Base-by-base conservation (phyloP, 768 basidiomycete genomes). In the Mycena indigotica region DNA sequence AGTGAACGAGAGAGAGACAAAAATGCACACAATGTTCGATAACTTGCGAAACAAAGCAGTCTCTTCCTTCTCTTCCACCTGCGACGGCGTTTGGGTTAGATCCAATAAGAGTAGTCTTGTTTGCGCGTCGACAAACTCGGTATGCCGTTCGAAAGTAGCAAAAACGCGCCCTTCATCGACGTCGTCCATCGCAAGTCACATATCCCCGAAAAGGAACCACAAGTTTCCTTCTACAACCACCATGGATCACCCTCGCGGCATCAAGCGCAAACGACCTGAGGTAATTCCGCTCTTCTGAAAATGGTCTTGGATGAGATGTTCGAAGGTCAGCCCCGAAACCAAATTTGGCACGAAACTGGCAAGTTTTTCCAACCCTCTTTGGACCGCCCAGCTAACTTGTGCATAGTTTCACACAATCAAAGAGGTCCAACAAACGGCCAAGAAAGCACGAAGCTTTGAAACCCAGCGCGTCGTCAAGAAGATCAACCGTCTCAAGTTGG, bases 401-500 rank as follows among this genome's bases (percentile, higher is more conserved):
- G 51, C 62, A 38, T 69, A 96, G 94, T 85, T 90, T 65, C 91
- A 91, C 68, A 82, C 82, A 56, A 67, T 89, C 50, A 88, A 83
- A 68, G 87, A 89, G 62, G 81, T 90, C 8, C 80, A 81, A 61
- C 89, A 89, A 64, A 83, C 87, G 4, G 83, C 88, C 26, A 95
- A 93, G 75, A 91, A 88, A 66, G 88, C 89, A 10, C 91, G 85
- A 68, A 73, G 81, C 0, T 90, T 91, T 59, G 94, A 96, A 74
- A 84, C 83, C 0, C 90, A 88, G 70, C 89, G 88, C 68, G 72
- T 88, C n/a, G 81, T 94, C 56, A 95, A 93, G 77, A 86, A 84
- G 71, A 73, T 87, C 26, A 75, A 88, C 90, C 50, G 76, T 54
- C 16, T 44, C 17, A 13, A 3, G n/a, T n/a, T n/a, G n/a, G n/a